Evolutionary conservation across 331 rosid genomes (phyloP), one percentile per base, ranked within the genome.

Genomic region (Phaseolus coccineus): DNA sequence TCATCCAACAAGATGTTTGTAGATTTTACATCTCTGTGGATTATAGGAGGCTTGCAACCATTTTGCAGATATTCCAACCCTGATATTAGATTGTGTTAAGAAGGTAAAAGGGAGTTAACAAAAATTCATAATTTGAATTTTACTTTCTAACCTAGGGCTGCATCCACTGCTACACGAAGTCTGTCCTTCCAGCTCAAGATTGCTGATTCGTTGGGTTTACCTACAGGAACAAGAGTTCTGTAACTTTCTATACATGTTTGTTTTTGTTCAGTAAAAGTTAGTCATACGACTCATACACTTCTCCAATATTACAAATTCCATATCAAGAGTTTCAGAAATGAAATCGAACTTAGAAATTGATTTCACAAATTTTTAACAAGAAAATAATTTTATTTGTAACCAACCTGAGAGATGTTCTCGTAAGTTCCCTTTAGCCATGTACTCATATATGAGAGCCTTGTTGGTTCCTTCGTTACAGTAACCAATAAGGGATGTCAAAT

Each of bases 1-100:
- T 87, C 91, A 51, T 64, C 78, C 79, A 90, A 42, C 70, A 90
- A 82, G 30, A 90, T 88, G 78, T 88, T 90, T 37, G 90, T n/a
- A 10, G 87, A 50, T 67, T 88, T 90, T 35, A 87, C 78, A 7
- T 90, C 94, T 77, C 87, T 72, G 47, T 81, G 91, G 72, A 88
- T 74, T 39, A 88, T 87, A 1, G 91, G 87, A 30, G 79, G 74
- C 58, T 72, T 80, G 6, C 79, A 72, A 15, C 83, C 83, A 62
- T 40, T 62, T 1, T 80, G 91, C 7, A 89, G 82, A 56, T 91
- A 89, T 51, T 87, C 96, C 47, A 91, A 61, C 48, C 92, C 92
- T 85, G 61, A 66, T 48, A 53, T 3, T 30, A 78, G 40, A 19
- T 13, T 35, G 31, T 1, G 7, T 42, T 65, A 2, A 65, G 50